Conservation (phyloP, 2,329 filamentous ascomycete genomes). For the Amauroascus niger region DNA sequence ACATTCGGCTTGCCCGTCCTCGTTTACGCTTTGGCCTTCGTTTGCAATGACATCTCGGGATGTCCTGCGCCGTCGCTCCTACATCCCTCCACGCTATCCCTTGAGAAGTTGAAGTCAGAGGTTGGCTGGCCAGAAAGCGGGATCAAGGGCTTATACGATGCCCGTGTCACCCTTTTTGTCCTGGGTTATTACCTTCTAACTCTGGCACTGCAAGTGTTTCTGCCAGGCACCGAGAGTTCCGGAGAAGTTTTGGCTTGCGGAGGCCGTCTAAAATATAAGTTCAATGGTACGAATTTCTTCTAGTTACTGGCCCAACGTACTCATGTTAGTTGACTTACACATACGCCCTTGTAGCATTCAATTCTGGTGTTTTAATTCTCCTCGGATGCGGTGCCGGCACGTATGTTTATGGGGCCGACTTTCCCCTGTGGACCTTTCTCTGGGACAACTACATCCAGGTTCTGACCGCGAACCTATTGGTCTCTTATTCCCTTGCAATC, state of each 20-base stretch:
- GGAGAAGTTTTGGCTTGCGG: conserved; percentile 62
- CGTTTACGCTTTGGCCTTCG: conserved; percentile 68
- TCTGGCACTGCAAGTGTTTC: conserved; percentile 60
- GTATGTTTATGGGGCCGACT: conserved; percentile 64
- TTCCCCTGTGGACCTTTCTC: conserved; percentile 84
- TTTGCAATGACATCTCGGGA: conserved; percentile 86
- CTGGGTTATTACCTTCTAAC: conserved; percentile 70
- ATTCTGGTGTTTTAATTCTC: conserved; percentile 64
- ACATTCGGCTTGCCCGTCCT: conserved; percentile 70
- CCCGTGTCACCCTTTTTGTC: conserved; percentile 57
- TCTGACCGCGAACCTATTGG: conserved; percentile 69
- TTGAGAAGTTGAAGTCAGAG: conserved; percentile 65
- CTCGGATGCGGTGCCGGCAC: conserved; percentile 63
- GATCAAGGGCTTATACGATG: conserved; percentile 59
- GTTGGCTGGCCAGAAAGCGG: conserved; percentile 71
- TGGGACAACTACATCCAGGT: conserved; percentile 83
- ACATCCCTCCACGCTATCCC: conserved; percentile 58
- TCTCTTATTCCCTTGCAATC: conserved; percentile 61
- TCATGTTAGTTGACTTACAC: conserved; percentile 17
- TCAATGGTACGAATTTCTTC: conserved; percentile 51
- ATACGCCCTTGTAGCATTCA: conserved; percentile 49
- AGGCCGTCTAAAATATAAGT: conserved; percentile 68
- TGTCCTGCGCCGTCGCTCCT: conserved; percentile 79
- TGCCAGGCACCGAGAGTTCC: conserved; percentile 63
- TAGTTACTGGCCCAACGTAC: not conserved